phyloP scores from a whole-genome alignment of 176 grass and related monocot species.

The Carex myosuroides region DNA sequence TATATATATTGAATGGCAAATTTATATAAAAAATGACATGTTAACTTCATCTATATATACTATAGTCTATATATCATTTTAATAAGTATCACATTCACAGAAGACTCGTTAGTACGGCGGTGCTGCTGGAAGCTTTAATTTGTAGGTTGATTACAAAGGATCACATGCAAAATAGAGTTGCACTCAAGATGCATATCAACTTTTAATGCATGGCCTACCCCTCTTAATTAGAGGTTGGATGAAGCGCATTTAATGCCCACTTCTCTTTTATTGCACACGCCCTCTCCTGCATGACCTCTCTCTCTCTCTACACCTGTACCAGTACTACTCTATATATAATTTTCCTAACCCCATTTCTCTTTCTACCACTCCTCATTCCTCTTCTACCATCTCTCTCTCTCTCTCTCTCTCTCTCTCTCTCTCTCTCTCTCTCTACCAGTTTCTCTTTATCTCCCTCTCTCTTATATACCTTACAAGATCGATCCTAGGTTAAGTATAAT shows the following conservation, averaged over 20 bases:
- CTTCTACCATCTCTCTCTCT: neutral
- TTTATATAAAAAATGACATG: neutral
- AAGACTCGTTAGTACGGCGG: neutral
- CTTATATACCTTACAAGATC: neutral
- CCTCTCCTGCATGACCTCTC: conserved; percentile 29
- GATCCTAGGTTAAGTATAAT: conserved; percentile 9
- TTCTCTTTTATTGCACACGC: conserved; percentile 36
- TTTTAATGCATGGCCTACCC: conserved; percentile 40
- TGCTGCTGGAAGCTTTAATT: neutral
- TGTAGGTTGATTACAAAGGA: conserved; percentile 15
- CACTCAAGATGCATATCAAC: conserved; percentile 27
- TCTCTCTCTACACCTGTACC: conserved; percentile 6
- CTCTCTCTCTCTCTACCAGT: neutral
- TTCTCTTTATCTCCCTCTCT: neutral
- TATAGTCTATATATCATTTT: neutral
- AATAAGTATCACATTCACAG: neutral
- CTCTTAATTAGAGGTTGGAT: conserved; percentile 40
- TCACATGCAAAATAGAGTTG: conserved; percentile 26
- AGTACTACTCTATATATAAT: conserved; percentile 21
- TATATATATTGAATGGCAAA: neutral
- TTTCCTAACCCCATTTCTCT: conserved; percentile 6
- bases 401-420: neutral
- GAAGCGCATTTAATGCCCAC: conserved; percentile 33
- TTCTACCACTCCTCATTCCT: neutral
- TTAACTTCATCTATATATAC: neutral